Base-by-base conservation (phyloP, 140 eudicot species). In the Senecio squalidus region DNA sequence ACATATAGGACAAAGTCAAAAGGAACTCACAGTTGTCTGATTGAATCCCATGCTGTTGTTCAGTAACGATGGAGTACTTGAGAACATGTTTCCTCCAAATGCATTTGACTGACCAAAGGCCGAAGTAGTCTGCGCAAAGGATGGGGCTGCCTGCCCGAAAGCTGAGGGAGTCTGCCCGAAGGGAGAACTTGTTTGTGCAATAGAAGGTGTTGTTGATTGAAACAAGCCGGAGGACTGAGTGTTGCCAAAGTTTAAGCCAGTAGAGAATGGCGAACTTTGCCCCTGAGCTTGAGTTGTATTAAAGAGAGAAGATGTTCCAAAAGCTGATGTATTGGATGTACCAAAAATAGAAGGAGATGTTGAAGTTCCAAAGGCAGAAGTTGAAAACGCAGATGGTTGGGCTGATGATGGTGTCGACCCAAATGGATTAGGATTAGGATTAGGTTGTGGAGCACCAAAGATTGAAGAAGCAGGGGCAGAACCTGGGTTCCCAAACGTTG, bases 161-260 rank as follows among this genome's bases (percentile, higher is more conserved):
- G 86, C 55, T 10, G 82, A 50, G 86, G 55, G 40, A 20, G 83
- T 57, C 85, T 87, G 98, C 57, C 95, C 96, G 64, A 92, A 87
- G 14, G 78, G 76, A 60, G 84, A 62, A 51, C 78, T 78, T 5
- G 82, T 69, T 74, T 83, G 95, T 21, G 84, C 85, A 65, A 92
- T 76, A 36, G 98, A 50, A 53, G 96, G 93, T 22, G 89, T 54
- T 48, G 74, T 50, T 22, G 98, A 92, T 80, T 87, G 98, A 54
- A 87, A 92, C 30, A 82, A 55, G 23, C 86, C 82, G 22, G 98
- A 82, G 18, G 89, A 70, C 65, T 86, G 98, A 23, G 98, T 78
- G 70, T 60, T 83, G 18, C 85, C 86, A 55, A 85, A 89, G 44
- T 70, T 82, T 62, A 85, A 58, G 55, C 95, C 78, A 43, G 83